Conservation (phyloP, 2,329 filamentous ascomycete species). For the Diatrype stigma region DNA sequence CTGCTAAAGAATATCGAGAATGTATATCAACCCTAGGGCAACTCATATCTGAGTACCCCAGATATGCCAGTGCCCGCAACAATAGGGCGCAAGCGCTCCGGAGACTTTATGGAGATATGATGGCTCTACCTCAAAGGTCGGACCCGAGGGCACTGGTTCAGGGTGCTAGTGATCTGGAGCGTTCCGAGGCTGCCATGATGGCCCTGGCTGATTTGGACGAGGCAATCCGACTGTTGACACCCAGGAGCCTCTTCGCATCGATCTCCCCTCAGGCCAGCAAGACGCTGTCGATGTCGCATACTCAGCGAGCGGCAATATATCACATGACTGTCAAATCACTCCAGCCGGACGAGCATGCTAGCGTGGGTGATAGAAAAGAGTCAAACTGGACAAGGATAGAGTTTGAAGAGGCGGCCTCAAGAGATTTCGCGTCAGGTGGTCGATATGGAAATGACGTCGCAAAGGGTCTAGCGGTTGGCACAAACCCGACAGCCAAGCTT, state of each 20-base stretch:
- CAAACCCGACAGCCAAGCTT: constrained; percentile 65
- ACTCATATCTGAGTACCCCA: constrained; percentile 55
- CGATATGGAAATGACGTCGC: constrained; percentile 63
- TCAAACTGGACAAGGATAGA: constrained; percentile 46
- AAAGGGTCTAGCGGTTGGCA: constrained; percentile 58
- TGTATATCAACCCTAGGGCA: constrained; percentile 46
- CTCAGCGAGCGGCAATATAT: constrained; percentile 65
- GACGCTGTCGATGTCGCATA: constrained; percentile 66
- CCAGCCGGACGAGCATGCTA: constrained; percentile 30
- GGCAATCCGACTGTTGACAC: constrained; percentile 57
- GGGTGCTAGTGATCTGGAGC: constrained; percentile 33
- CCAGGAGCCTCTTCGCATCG: constrained; percentile 42
- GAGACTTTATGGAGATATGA: constrained; percentile 57
- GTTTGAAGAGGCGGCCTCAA: constrained; percentile 60
- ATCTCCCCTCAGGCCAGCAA: constrained; percentile 62
- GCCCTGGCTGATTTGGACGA: constrained; percentile 51
- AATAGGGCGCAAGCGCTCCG: constrained; percentile 68
- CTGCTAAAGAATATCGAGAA: constrained; percentile 41
- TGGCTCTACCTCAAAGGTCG: constrained; percentile 42
- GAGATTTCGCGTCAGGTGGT: constrained; percentile 60
- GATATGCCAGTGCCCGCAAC: constrained; percentile 69
- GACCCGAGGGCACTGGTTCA: constrained; percentile 38
- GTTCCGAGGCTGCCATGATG: constrained; percentile 33
- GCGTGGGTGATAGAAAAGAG: constrained; percentile 41
- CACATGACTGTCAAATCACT: constrained; percentile 52